Conservation (phyloP, 192 early-diverging fungal genomes). For the Pilobolus umbonatus region DNA sequence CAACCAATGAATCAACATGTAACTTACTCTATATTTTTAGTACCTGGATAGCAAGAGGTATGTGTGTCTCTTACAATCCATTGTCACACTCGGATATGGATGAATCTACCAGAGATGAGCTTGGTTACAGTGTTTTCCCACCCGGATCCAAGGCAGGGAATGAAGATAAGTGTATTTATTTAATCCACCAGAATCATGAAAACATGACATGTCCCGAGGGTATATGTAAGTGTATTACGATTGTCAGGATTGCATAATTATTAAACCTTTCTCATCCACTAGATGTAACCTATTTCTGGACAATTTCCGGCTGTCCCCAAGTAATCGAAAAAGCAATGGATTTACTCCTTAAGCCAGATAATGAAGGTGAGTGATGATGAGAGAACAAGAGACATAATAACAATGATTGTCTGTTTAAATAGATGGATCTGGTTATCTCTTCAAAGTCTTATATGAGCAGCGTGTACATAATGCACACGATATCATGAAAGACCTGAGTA, state of each 20-base stretch:
- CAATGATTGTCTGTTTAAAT: neutral
- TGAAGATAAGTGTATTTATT: neutral
- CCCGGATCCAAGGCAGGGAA: conserved; percentile 9
- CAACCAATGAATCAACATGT: neutral
- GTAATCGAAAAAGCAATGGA: conserved; percentile 14
- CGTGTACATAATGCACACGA: conserved; percentile 27
- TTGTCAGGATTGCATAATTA: neutral
- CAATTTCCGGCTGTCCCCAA: conserved; percentile 15
- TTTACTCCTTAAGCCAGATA: too few relatives aligned
- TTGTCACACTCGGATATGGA: conserved; percentile 2
- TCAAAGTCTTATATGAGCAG: conserved; percentile 43
- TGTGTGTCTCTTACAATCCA: conserved; percentile 6
- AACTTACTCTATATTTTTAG: neutral
- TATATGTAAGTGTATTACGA: conserved; percentile 23
- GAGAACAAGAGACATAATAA: conserved; percentile 22
- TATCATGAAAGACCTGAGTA: conserved; percentile 15
- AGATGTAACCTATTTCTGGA: conserved; percentile 35
- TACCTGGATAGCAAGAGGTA: conserved; percentile 16
- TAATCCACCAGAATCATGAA: conserved; percentile 17
- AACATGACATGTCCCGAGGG: conserved; percentile 18
- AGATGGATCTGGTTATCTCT: conserved; percentile 20
- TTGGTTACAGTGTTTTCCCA: conserved; percentile 18
- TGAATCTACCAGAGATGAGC: neutral
- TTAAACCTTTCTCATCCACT: conserved; percentile 13
- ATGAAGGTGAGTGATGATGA: conserved; percentile 18